These are phyloP conservation scores for Phaeophleospora eucalypticola DNA, from an alignment of 2,329 filamentous ascomycete genomes.

Conservation along the genomic window DNA sequence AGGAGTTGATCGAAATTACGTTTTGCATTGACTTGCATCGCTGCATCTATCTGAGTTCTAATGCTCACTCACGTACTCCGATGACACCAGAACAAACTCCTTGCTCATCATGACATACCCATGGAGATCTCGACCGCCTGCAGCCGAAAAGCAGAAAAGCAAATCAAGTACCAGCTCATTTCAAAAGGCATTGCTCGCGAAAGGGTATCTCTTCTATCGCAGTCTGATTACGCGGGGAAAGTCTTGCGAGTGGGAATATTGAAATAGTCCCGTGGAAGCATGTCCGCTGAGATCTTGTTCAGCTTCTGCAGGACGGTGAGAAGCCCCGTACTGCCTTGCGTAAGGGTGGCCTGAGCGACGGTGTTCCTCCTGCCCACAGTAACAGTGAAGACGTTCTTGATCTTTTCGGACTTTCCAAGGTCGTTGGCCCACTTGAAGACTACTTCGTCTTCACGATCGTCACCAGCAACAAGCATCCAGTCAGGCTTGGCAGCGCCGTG, in stretches of 20 bases:
- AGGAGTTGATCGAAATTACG: no score
- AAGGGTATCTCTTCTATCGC: neutral
- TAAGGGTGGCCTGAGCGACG: conserved; percentile 77
- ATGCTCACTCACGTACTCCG: neutral
- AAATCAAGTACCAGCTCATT: neutral
- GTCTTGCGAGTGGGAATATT: conserved; percentile 22
- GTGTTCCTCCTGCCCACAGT: conserved; percentile 85
- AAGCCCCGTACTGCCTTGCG: conserved; percentile 83
- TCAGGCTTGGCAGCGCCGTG: conserved; percentile 52
- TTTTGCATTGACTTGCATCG: no score
- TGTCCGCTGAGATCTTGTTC: conserved; percentile 29
- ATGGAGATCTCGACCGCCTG: neutral
- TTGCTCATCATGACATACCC: neutral
- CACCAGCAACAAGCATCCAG: conserved; percentile 84
- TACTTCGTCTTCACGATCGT: conserved; percentile 88
- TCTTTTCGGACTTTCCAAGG: conserved; percentile 52
- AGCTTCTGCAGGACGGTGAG: conserved; percentile 30
- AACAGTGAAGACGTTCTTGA: conserved; percentile 70
- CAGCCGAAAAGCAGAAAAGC: neutral
- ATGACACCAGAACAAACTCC: neutral
- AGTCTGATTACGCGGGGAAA: conserved; percentile 10
- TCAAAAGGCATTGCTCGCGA: neutral
- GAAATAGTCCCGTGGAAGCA: conserved; percentile 26
- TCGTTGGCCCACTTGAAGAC: conserved; percentile 93
- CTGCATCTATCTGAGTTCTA: neutral